phyloP scores from a whole-genome alignment of 768 basidiomycete species.

The Kwoniella sp. region DNA sequence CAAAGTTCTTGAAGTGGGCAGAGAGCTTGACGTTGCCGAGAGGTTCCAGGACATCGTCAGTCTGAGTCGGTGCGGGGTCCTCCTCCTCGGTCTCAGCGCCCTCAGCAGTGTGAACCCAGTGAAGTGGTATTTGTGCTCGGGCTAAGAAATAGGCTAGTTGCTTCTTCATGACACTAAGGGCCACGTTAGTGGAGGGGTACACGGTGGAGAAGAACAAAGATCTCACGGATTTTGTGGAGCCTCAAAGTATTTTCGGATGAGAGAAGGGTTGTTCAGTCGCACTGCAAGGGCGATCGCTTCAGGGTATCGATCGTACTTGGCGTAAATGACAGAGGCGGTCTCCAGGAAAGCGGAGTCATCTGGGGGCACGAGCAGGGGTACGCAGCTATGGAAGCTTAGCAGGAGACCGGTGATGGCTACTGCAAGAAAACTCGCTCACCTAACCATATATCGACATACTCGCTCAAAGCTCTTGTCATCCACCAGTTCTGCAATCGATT shows the following conservation, averaged over 20 bases:
- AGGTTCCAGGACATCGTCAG: conserved; percentile 77
- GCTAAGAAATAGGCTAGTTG: conserved; percentile 93
- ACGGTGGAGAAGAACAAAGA: neutral
- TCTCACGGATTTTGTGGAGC: conserved; percentile 81
- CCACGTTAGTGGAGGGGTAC: conserved; percentile 5
- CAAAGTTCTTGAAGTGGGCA: conserved; percentile 78
- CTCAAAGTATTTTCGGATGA: conserved; percentile 82
- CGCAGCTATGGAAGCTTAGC: conserved; percentile 58
- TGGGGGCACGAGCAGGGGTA: conserved; percentile 82
- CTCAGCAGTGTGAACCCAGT: conserved; percentile 70
- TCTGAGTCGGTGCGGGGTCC: conserved; percentile 60
- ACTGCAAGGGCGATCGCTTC: conserved; percentile 85
- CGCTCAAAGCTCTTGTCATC: conserved; percentile 67
- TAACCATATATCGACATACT: conserved; percentile 94
- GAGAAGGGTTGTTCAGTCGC: conserved; percentile 69
- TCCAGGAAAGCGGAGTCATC: conserved; percentile 86
- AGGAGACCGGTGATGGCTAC: neutral
- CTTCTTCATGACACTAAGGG: conserved; percentile 73
- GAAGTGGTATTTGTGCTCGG: conserved; percentile 80
- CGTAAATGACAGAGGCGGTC: conserved; percentile 83
- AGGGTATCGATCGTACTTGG: conserved; percentile 78
- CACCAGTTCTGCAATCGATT: conserved; percentile 68
- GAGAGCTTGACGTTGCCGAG: conserved; percentile 82
- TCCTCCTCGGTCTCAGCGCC: conserved; percentile 57
- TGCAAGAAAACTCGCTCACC: conserved; percentile 54